These are phyloP conservation scores for Kodamaea arcana DNA, from an alignment of 1,139 yeast genomes.

Conservation along the genomic window DNA sequence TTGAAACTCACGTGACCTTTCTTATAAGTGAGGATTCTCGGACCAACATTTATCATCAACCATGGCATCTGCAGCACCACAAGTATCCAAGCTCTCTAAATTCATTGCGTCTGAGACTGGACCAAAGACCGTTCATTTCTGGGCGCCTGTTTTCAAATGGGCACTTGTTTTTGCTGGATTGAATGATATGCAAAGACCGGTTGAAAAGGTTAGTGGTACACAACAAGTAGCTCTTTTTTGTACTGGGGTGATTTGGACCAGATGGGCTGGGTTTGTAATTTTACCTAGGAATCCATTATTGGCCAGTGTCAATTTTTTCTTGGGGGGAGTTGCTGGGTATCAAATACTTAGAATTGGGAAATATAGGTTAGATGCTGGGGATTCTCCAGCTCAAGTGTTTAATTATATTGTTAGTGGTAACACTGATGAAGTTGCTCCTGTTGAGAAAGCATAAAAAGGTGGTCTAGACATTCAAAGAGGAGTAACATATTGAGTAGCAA, in stretches of 20 bases:
- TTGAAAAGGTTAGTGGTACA: slow-evolving; percentile 84
- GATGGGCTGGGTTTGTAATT: slow-evolving; percentile 92
- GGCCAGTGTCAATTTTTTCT: slow-evolving; percentile 92
- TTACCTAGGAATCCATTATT: slow-evolving; percentile 81
- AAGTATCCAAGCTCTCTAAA: slow-evolving; percentile 61
- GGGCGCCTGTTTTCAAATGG: slow-evolving; percentile 80
- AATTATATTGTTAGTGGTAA: slow-evolving; percentile 56
- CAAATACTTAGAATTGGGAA: slow-evolving; percentile 70
- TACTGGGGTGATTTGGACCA: slow-evolving; percentile 95
- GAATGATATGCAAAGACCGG: slow-evolving; percentile 83
- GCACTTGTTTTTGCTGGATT: slow-evolving; percentile 86
- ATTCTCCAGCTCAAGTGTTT: slow-evolving; percentile 48
- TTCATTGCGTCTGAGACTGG: slow-evolving; percentile 87
- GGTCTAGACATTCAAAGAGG: no score
- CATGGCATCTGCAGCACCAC: slow-evolving; percentile 44
- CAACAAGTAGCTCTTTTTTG: slow-evolving; percentile 88
- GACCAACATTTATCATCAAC: slow-evolving; percentile 3
- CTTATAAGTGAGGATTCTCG: no score
- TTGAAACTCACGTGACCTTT: no score
- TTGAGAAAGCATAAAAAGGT: neutral
- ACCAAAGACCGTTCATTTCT: slow-evolving; percentile 91
- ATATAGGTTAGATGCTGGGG: slow-evolving; percentile 54
- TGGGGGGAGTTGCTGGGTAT: slow-evolving; percentile 84
- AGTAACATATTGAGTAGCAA: no score
- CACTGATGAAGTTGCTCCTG: slow-evolving; percentile 11